phyloP scores from a whole-genome alignment of 1,139 yeast species.

The Suhomyces maxii region DNA sequence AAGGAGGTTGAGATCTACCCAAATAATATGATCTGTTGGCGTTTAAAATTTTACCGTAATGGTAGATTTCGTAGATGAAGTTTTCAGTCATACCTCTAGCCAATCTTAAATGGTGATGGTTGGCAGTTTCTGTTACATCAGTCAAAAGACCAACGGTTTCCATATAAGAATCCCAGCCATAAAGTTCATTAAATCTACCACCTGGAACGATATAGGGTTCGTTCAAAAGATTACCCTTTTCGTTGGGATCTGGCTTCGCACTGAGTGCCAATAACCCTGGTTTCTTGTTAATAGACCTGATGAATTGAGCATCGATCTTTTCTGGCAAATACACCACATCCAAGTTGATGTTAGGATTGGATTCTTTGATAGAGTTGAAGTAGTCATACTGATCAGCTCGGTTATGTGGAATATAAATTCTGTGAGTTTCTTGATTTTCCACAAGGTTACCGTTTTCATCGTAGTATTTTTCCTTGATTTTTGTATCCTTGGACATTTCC shows the following conservation, averaged over 20 bases:
- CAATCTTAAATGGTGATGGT: constrained; percentile 41
- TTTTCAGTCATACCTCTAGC: constrained; percentile 93
- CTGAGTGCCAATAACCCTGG: constrained; percentile 91
- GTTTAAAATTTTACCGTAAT: constrained; percentile 90
- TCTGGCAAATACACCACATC: constrained; percentile 74
- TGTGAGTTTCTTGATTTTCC: constrained; percentile 48
- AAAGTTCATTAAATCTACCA: constrained; percentile 92
- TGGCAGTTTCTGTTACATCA: constrained; percentile 56
- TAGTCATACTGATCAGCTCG: constrained; percentile 75
- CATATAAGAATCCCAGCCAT: constrained; percentile 98
- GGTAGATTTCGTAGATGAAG: constrained; percentile 83
- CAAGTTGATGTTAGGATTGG: constrained; percentile 58
- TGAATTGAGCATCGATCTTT: constrained; percentile 65
- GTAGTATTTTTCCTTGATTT: constrained; percentile 59
- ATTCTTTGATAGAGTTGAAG: constrained; percentile 53
- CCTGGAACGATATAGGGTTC: constrained; percentile 96
- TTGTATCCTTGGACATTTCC: constrained; percentile 79
- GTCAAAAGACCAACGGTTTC: constrained; percentile 79
- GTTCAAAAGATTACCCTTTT: constrained; percentile 56
- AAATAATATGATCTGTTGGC: constrained; percentile 92
- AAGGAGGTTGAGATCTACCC: constrained; percentile 97
- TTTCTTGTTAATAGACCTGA: constrained; percentile 70
- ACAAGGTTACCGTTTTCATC: constrained; percentile 35
- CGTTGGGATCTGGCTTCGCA: constrained; percentile 51
- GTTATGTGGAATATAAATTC: constrained; percentile 75